These are phyloP conservation scores for Fusarium sp. DNA, from an alignment of 2,329 filamentous ascomycete species.

Conservation along the genomic window DNA sequence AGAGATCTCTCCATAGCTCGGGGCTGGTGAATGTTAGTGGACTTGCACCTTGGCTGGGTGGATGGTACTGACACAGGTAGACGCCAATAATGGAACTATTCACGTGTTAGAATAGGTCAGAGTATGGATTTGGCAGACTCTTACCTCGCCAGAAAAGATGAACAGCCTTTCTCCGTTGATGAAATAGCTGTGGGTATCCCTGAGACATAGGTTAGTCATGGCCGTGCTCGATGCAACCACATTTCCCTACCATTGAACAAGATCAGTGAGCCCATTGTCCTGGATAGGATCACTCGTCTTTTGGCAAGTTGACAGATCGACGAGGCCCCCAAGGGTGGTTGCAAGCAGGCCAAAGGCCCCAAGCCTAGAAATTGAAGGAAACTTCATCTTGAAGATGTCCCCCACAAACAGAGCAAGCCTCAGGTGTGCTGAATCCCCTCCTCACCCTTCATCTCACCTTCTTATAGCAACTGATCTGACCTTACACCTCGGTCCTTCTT, in stretches of 20 bases:
- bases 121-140: not conserved
- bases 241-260: slow-evolving; percentile 28
- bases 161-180: slow-evolving; percentile 57
- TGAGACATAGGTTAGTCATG: slow-evolving; percentile 8
- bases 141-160: slow-evolving; percentile 57
- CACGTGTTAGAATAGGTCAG: not conserved
- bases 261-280: slow-evolving; percentile 28
- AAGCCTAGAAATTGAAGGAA: slow-evolving; percentile 24
- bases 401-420: not conserved
- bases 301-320: slow-evolving; percentile 7
- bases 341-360: slow-evolving; percentile 22
- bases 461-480: slow-evolving; percentile 3
- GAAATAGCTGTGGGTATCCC: slow-evolving; percentile 57
- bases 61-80: slow-evolving; percentile 52
- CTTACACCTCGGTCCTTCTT: slow-evolving; percentile 11
- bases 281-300: slow-evolving; percentile 16
- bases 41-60: rapidly evolving
- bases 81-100: slow-evolving; percentile 57
- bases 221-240: rapidly evolving
- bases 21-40: slow-evolving; percentile 17
- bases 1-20: slow-evolving; percentile 56
- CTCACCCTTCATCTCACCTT: not conserved
- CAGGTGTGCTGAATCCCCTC: not conserved
- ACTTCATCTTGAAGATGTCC: slow-evolving; percentile 22
- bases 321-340: slow-evolving; percentile 15